phyloP scores from a whole-genome alignment of 2,329 filamentous ascomycete species.

The Scopulariopsis brevicaulis region DNA sequence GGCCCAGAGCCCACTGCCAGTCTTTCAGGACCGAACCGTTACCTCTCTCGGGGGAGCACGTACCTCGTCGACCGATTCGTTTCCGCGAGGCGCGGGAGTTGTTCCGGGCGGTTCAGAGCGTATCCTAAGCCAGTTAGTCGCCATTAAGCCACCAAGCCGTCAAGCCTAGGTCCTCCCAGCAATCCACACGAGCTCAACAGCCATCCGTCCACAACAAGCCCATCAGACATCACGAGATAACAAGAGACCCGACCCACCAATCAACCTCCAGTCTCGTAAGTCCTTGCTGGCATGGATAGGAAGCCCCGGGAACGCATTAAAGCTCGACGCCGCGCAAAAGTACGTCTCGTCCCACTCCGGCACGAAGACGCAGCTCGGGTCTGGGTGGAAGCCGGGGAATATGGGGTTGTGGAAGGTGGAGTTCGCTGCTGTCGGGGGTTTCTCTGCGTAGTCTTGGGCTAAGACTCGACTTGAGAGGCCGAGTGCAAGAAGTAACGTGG shows the following conservation, averaged over 20 bases:
- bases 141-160: neutral
- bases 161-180: neutral
- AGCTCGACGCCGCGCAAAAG: slow-evolving; percentile 39
- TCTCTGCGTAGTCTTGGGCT: neutral
- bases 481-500: neutral
- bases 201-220: neutral
- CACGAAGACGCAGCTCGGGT: slow-evolving; percentile 32
- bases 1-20: slow-evolving; percentile 32
- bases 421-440: slow-evolving; percentile 6
- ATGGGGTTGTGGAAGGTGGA: slow-evolving; percentile 28
- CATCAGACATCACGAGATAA: neutral
- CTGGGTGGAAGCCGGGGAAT: slow-evolving; percentile 36
- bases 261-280: slow-evolving; percentile 34
- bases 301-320: slow-evolving; percentile 38
- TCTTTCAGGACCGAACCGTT: neutral
- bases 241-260: slow-evolving; percentile 7
- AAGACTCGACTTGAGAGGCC: neutral
- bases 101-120: slow-evolving; percentile 25
- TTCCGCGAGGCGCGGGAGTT: slow-evolving; percentile 22
- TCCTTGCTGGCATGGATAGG: slow-evolving; percentile 41
- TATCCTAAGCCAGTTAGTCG: slow-evolving; percentile 16
- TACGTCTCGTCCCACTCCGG: slow-evolving; percentile 28
- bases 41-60: slow-evolving; percentile 11
- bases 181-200: neutral
- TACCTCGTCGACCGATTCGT: slow-evolving; percentile 8